Base-by-base conservation (phyloP, 768 basidiomycete species). In the Gloeopeniophorella convolvens region DNA sequence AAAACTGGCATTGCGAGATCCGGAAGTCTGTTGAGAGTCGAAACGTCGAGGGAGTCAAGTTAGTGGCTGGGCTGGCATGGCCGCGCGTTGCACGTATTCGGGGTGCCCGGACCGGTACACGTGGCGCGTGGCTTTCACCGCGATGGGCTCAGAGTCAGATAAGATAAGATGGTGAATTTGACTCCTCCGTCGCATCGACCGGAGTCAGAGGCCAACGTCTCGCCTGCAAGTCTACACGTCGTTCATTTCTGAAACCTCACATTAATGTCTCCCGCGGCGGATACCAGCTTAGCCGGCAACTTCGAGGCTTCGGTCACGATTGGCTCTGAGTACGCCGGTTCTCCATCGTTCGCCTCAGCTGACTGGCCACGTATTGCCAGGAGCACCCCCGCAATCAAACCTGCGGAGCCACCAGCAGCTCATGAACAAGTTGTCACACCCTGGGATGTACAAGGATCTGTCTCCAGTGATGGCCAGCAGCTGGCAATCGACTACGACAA, bases 401-500 rank as follows among this genome's bases (percentile, higher is more conserved):
- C 70, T 21, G 65, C 60, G 10, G 56, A 64, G 37, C 60, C 63
- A 0, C 45, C 65, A 3, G 41, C 53, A 8, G 59, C 63, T 0
- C 73, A 76, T 45, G 81, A 76, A 15, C 94, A 97, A 66, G 75
- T 92, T 45, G 84, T 99, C 37, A 98, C 96, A 0, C 96, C 96
- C 13, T 99, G 96, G 89, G 92, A 97, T 58, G 96, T 98, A 6
- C 86, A 95, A 59, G 96, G 95, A 44, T 84, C 82, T 24, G 85
- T 96, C 9, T 79, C 88, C 5, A 76, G 70, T 18, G 91, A 96
- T 60, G 96, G 96, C 48, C 85, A 87, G 62, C 85, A 96, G 70
- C 83, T 83, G 48, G 92, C 80, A 43, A 97, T 98, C 67, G 89
- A 99, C 70, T 99, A 99, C 61, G 89, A 95, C 70, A 97, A 96